A percentile compares a stretch with the other conserved stretches of the same genome.
phyloP scores from a whole-genome alignment of 225 moss, liverwort and hornwort species.

The Asterella californica region DNA sequence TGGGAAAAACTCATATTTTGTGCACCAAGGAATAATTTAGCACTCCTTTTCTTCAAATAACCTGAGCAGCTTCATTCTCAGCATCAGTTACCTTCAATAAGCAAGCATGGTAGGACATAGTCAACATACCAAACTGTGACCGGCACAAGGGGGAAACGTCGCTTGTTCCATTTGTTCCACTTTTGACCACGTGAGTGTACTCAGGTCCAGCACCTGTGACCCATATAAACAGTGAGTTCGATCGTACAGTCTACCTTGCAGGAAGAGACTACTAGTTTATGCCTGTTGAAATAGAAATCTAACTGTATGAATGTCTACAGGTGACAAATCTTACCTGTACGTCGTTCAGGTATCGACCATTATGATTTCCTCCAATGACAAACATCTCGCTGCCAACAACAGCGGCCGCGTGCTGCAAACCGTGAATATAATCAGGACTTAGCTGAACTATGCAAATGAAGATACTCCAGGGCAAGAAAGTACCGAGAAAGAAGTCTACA shows the following conservation, averaged over 20 bases:
- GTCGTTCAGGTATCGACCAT: constrained; percentile 89
- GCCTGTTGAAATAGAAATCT: background rate
- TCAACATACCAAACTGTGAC: constrained; percentile 58
- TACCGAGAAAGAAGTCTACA: background rate
- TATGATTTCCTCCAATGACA: constrained; percentile 88
- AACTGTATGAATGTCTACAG: background rate
- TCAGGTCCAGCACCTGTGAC: constrained; percentile 64
- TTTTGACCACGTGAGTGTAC: constrained; percentile 76
- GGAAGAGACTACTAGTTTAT: background rate
- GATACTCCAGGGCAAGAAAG: background rate
- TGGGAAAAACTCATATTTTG: background rate
- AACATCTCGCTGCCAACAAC: constrained; percentile 74
- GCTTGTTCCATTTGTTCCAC: constrained; percentile 59
- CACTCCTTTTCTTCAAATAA: background rate
- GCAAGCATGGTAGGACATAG: background rate
- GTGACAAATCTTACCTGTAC: constrained; percentile 44
- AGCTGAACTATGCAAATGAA: background rate
- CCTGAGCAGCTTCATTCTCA: background rate
- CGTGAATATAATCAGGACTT: background rate
- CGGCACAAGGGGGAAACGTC: constrained; percentile 82
- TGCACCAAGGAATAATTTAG: background rate
- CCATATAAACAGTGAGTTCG: background rate
- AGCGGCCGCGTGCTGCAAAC: constrained; percentile 72
- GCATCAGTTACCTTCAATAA: background rate
- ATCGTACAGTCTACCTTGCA: background rate